These are phyloP conservation scores for Blastomyces parvus DNA, from an alignment of 2,329 filamentous ascomycete species.

Conservation along the genomic window DNA sequence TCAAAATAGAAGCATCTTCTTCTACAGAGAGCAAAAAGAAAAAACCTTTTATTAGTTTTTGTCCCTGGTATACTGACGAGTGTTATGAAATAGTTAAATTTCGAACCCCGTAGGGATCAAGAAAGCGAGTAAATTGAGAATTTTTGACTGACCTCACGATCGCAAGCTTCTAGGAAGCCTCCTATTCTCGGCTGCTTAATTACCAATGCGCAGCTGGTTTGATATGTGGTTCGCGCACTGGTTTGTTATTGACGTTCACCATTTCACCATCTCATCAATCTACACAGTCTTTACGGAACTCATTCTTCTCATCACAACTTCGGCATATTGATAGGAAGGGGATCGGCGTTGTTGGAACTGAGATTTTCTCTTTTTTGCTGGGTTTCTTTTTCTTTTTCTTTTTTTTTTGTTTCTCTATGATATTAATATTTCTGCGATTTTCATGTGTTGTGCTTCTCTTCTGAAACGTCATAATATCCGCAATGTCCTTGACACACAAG, in stretches of 20 bases:
- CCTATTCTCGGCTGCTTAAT: background rate
- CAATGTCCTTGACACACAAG: background rate
- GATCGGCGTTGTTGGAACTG: background rate
- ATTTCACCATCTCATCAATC: background rate
- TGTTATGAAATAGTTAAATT: conserved; percentile 48
- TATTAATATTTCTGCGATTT: background rate
- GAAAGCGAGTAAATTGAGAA: conserved; percentile 35
- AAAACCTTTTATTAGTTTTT: background rate
- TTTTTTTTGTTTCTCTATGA: background rate
- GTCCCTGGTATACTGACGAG: background rate
- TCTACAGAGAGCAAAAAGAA: background rate
- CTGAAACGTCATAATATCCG: background rate
- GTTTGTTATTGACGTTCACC: background rate
- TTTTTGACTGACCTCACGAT: background rate
- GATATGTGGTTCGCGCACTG: background rate
- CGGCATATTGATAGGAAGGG: conserved; percentile 1
- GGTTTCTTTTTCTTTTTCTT: background rate
- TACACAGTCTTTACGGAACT: background rate
- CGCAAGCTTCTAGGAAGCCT: background rate
- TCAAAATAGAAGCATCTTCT: background rate
- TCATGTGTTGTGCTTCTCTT: background rate
- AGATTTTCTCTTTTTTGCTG: background rate
- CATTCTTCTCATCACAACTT: background rate
- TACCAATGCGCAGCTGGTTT: background rate
- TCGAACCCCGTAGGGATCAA: conserved; percentile 56